Evolutionary conservation across 108 stramenopile genomes (phyloP).

Genomic region (Bacterosira constricta): DNA sequence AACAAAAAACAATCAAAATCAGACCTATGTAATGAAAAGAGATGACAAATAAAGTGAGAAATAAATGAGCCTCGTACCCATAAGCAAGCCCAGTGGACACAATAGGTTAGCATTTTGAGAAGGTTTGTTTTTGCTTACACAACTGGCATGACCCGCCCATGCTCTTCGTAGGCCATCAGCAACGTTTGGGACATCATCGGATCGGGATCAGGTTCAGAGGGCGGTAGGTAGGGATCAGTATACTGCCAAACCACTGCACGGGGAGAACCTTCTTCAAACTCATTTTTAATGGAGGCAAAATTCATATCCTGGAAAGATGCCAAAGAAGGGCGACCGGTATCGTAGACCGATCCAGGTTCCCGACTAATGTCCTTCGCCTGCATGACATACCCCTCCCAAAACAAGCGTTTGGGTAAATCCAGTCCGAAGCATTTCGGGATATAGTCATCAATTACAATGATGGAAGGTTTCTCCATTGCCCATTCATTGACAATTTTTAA

Average conservation of each 20-base stretch:
- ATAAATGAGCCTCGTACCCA: too few species aligned
- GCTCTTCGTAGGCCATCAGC: slow-evolving; percentile 78
- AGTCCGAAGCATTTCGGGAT: slow-evolving; percentile 51
- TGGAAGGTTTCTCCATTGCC: slow-evolving; percentile 43
- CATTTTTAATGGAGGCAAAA: slow-evolving; percentile 47
- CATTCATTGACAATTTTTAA: slow-evolving; percentile 23
- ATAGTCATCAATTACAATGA: slow-evolving; percentile 60
- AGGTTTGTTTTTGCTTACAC: too few species aligned
- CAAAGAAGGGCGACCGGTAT: slow-evolving; percentile 64
- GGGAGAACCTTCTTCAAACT: slow-evolving; percentile 39
- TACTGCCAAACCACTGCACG: slow-evolving; percentile 65
- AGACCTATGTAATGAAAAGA: too few species aligned
- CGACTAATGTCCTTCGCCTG: slow-evolving; percentile 57
- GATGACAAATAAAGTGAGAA: too few species aligned
- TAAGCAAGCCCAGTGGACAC: too few species aligned
- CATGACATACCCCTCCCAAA: slow-evolving; percentile 68
- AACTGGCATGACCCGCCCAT: slow-evolving; percentile 60
- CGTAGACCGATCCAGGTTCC: slow-evolving; percentile 41
- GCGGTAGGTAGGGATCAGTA: slow-evolving; percentile 40
- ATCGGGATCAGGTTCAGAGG: slow-evolving; percentile 46
- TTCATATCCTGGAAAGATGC: slow-evolving; percentile 77
- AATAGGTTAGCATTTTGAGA: too few species aligned
- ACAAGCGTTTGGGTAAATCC: slow-evolving; percentile 65
- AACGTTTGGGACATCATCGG: slow-evolving; percentile 66
- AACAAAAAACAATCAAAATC: slow-evolving; percentile 77